These are phyloP conservation scores for Penstemon barbatus DNA, from an alignment of 257 asterid species.

Conservation along the genomic window DNA sequence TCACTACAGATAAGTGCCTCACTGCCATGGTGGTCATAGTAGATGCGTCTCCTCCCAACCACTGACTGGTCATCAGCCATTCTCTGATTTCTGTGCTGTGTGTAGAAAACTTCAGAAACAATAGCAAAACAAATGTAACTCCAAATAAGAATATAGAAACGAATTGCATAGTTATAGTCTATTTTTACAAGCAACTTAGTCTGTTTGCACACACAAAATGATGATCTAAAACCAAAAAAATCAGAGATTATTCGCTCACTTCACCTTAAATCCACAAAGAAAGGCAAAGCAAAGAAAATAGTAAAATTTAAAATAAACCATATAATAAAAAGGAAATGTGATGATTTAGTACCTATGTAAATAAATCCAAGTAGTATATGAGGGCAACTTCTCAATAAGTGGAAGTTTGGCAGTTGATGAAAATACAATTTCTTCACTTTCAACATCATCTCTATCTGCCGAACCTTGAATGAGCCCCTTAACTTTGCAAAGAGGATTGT, in stretches of 20 bases:
- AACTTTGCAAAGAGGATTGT: constrained; percentile 60
- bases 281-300: neutral
- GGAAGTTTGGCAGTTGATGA: constrained; percentile 71
- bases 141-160: constrained; percentile 15
- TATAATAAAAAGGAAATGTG: neutral
- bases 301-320: constrained; percentile 7
- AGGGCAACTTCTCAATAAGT: constrained; percentile 60
- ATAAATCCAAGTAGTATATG: constrained; percentile 93
- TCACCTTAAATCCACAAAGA: neutral
- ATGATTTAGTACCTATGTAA: constrained; percentile 60
- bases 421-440: constrained; percentile 60
- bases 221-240: constrained; percentile 7
- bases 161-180: constrained; percentile 16
- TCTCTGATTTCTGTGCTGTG: constrained; percentile 87
- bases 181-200: neutral
- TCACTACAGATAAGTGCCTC: constrained; percentile 97
- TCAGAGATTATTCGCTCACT: constrained; percentile 1
- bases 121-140: constrained; percentile 28
- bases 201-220: neutral
- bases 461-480: constrained; percentile 51
- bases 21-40: constrained; percentile 83
- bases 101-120: constrained; percentile 45
- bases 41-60: constrained; percentile 83
- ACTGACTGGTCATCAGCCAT: constrained; percentile 98
- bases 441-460: constrained; percentile 55